These are phyloP conservation scores for Yamadazyma membranifaciens DNA, from an alignment of 1,139 yeast species.

Conservation along the genomic window DNA sequence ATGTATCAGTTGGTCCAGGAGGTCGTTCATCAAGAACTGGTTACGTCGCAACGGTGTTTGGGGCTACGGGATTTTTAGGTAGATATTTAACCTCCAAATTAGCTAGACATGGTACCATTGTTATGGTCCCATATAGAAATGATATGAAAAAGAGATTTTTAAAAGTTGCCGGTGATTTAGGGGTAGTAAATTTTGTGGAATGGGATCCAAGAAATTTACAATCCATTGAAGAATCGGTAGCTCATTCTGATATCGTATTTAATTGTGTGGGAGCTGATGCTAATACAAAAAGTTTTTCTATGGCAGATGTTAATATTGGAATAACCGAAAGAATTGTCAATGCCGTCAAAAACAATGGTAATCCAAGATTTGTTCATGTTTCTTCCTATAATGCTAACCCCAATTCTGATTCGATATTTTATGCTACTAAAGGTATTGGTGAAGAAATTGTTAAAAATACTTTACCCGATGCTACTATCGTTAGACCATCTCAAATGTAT, in stretches of 20 bases:
- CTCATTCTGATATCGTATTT: conserved; percentile 79
- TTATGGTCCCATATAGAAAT: conserved; percentile 78
- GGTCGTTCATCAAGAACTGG: conserved; percentile 92
- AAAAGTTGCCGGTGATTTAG: conserved; percentile 83
- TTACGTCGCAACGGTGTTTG: conserved; percentile 85
- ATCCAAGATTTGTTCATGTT: conserved; percentile 75
- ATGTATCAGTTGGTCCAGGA: conserved; percentile 68
- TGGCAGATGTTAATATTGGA: conserved; percentile 83
- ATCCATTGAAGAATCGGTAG: conserved; percentile 76
- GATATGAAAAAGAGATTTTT: conserved; percentile 77
- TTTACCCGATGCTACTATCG: conserved; percentile 76
- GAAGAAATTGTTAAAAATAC: conserved; percentile 69
- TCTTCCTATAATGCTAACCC: conserved; percentile 79
- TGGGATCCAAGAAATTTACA: conserved; percentile 77
- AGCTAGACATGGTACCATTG: conserved; percentile 79
- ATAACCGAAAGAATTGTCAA: conserved; percentile 75
- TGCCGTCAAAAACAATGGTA: conserved; percentile 70
- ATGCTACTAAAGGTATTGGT: conserved; percentile 79
- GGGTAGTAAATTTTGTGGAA: conserved; percentile 83
- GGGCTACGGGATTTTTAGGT: conserved; percentile 80
- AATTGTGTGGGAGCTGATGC: conserved; percentile 80
- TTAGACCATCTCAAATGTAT: conserved; percentile 80
- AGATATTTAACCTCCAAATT: conserved; percentile 68
- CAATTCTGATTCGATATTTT: conserved; percentile 64
- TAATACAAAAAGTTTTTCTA: conserved; percentile 74